Base-by-base conservation (phyloP, 2,329 filamentous ascomycete genomes). In the Colletotrichum sidae region DNA sequence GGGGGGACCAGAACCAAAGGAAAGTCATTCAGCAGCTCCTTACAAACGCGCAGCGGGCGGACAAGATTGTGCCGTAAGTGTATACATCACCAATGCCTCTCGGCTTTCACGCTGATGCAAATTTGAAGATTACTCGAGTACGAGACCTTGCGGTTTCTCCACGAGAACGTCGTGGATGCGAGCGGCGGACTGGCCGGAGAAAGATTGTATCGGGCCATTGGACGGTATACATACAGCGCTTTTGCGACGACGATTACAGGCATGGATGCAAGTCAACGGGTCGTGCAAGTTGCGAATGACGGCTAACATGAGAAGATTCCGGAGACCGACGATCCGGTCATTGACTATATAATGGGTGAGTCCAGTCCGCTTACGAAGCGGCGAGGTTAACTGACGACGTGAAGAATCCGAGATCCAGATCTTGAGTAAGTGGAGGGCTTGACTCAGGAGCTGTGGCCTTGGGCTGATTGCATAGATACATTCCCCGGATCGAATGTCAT, bases 391-490 rank as follows among this genome's bases (percentile, higher is more conserved):
- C 17, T 6, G 4, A 15, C 8, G n/a, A 6, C 11, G 2, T 13
- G 46, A 8, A 58, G 60, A 58, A n/a, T 35, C 53, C 2, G 60
- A 62, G 9, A 46, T 13, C 6, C 54, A 62, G 11, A 57, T 62
- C 6, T 37, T 57, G 1, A 51, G 60, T 57, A 52, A 7, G 53
- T 44, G 42, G 42, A 13, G 4, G 12, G 4, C 7, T 44, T 13
- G 5, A 17, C 1, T 17, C 17, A 25, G 8, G 11, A 11, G 15
- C 10, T 33, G 25, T 33, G 33, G 10, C 25, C 25, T 11, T 13
- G 10, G 10, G 4, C 25, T 13, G 33, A 4, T n/a, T 45, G n/a
- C 13, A 12, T 45, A 58, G 53, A 62, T 8, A 62, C 53, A 1
- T 57, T 57, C 9, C 60, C 60, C 0, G 60, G 60, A 8, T 34